A percentile compares a stretch with the other conserved stretches of the same genome.
phyloP scores from a whole-genome alignment of 495 filamentous ascomycete genomes.

The Talaromyces trachyspermus region DNA sequence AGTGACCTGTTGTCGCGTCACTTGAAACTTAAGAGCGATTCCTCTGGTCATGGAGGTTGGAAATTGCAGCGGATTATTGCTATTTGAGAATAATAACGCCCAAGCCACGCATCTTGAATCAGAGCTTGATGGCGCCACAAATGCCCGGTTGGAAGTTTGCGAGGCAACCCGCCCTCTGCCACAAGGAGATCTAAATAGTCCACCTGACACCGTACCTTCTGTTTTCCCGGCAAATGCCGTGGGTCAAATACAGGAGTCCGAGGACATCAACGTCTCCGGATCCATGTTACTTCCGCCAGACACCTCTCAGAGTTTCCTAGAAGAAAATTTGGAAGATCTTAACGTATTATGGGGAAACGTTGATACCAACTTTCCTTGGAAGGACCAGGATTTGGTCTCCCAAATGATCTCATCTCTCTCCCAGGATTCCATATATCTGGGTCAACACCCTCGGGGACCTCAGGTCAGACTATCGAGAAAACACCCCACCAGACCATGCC shows the following conservation, averaged over 20 bases:
- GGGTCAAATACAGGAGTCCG: background rate
- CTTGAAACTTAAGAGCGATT: slow-evolving; percentile 2
- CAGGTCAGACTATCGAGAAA: background rate
- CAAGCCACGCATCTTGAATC: slow-evolving; percentile 1
- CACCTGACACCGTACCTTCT: background rate
- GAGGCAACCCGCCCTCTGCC: background rate
- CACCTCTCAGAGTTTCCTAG: slow-evolving; percentile 2
- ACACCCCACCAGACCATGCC: slow-evolving; percentile 1
- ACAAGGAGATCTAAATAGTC: background rate
- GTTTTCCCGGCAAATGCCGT: background rate
- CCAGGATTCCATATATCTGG: slow-evolving; percentile 3
- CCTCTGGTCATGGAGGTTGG: slow-evolving; percentile 2
- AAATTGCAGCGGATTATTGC: slow-evolving; percentile 4
- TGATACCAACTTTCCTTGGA: slow-evolving; percentile 4
- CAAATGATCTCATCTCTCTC: slow-evolving; percentile 5
- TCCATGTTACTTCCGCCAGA: background rate
- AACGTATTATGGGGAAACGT: slow-evolving; percentile 2
- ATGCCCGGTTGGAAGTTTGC: background rate
- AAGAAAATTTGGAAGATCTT: slow-evolving; percentile 6
- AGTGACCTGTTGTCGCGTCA: slow-evolving; percentile 4
- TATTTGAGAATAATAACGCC: background rate
- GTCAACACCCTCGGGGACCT: background rate
- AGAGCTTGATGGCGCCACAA: background rate
- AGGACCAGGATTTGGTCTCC: slow-evolving; percentile 4
- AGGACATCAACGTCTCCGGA: background rate